Percentiles rank a stretch among this genome's conserved stretches.
Evolutionary conservation across 345 rosid genomes (phyloP).

Genomic region (Syzygium aromaticum): DNA sequence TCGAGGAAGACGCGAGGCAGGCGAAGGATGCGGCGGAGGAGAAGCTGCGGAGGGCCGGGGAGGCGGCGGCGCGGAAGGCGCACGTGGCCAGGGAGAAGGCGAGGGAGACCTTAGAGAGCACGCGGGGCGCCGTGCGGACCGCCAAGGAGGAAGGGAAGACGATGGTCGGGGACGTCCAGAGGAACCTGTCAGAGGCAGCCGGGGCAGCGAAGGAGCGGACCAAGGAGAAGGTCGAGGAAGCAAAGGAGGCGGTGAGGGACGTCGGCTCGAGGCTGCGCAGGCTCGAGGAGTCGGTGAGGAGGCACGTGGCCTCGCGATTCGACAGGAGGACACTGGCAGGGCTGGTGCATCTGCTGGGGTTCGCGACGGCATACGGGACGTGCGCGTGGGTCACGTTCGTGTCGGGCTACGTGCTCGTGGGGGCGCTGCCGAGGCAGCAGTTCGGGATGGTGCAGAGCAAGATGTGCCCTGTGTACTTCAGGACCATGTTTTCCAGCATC

Average conservation of each 20-base stretch:
- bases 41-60: background rate
- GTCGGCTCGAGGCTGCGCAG: background rate
- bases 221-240: conserved; percentile 1
- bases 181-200: background rate
- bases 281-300: background rate
- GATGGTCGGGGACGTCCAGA: background rate
- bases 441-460: conserved; percentile 79
- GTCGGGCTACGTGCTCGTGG: conserved; percentile 49
- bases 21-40: conserved; percentile 8
- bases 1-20: conserved; percentile 4
- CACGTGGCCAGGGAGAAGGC: background rate
- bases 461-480: conserved; percentile 65
- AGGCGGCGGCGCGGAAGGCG: background rate
- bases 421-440: conserved; percentile 51
- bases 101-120: background rate
- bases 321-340: conserved; percentile 10
- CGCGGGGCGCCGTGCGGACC: background rate
- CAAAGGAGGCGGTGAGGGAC: background rate
- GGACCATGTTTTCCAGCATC: conserved; percentile 29
- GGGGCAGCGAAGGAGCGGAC: background rate
- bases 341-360: conserved; percentile 33
- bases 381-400: conserved; percentile 73
- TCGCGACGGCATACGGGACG: conserved; percentile 53
- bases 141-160: conserved; percentile 2
- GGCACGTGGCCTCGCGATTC: background rate